Conservation (phyloP, 257 asterid species). For the Cruciata laevipes region DNA sequence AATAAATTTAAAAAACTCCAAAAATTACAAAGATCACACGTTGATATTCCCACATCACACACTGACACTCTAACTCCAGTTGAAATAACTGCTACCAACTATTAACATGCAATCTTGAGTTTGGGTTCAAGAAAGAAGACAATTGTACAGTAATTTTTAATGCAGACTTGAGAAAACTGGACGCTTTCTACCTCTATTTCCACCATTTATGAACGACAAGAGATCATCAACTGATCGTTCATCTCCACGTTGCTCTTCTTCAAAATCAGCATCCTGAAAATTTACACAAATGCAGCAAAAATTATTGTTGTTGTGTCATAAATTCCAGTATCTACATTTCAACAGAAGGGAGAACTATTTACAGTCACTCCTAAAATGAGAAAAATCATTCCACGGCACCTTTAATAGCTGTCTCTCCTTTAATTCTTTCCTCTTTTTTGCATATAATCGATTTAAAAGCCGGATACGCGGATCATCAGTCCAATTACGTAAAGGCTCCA, state of each 20-base stretch:
- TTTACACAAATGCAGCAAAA: not conserved
- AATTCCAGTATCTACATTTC: not conserved
- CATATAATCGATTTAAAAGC: constrained; percentile 39
- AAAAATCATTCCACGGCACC: constrained; percentile 20
- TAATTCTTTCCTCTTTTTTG: constrained; percentile 41
- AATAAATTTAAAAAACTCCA: not conserved
- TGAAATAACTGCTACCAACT: not conserved
- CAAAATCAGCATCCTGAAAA: constrained; percentile 32
- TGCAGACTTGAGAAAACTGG: not conserved
- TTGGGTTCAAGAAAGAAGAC: not conserved
- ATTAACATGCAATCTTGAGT: not conserved
- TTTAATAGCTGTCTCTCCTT: constrained; percentile 30
- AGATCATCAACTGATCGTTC: constrained; percentile 46
- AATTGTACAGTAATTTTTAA: not conserved
- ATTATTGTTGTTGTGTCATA: not conserved
- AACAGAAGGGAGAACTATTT: not conserved
- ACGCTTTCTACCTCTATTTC: constrained; percentile 25
- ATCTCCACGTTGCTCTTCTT: constrained; percentile 37
- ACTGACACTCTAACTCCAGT: not conserved
- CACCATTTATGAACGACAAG: constrained; percentile 42
- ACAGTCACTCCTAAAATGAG: not conserved
- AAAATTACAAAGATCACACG: not conserved
- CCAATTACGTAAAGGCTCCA: constrained; percentile 42
- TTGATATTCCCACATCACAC: not conserved
- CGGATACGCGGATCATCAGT: constrained; percentile 46